Evolutionary conservation across 164 flowering plant genomes (phyloP), one percentile per base, ranked within the genome.

Genomic region (Buxus sempervirens): DNA sequence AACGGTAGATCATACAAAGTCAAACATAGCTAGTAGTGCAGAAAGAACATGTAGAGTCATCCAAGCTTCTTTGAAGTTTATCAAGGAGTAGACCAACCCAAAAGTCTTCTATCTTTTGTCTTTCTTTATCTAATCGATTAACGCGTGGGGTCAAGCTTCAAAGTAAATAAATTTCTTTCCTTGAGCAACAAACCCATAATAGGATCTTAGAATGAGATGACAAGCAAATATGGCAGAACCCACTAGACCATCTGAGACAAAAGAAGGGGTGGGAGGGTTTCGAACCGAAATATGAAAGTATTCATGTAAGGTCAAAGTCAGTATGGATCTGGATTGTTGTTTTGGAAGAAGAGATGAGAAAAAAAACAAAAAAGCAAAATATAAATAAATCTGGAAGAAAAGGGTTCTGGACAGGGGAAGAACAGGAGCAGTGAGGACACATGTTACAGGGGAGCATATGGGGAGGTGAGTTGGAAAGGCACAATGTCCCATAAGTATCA

Each of bases 361-460:
- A 54, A 51, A 32, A 22, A 14, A 56, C 19, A 28, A 41, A 23
- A 55, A 41, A 61, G 54, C 18, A 69, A 62, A 62, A 54, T 54
- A 22, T 20, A 69, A 25, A 14, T 18, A 28, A 54, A 53, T 7
- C 16, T 16, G 25, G 23, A 20, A 56, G 27, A n/a, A 57, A 58
- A 18, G 23, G 23, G 23, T 25, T 56, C 18, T 51, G 27, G 66
- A 23, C 54, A 66, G 36, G 54, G 23, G 57, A n/a, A n/a, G 54
- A 23, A 16, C 6, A 38, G 38, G 58, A 64, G 19, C 32, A 57
- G 41, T 25, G 58, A 58, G 38, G 62, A 58, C 45, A 58, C 41
- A 27, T 42, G 53, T 24, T 67, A 55, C 62, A 67, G 62, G 54
- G 27, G 38, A 66, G 61, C 59, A 68, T 68, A 60, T 69, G 59